Base-by-base conservation (phyloP, 2,329 filamentous ascomycete genomes). In the Penicillium sp. region DNA sequence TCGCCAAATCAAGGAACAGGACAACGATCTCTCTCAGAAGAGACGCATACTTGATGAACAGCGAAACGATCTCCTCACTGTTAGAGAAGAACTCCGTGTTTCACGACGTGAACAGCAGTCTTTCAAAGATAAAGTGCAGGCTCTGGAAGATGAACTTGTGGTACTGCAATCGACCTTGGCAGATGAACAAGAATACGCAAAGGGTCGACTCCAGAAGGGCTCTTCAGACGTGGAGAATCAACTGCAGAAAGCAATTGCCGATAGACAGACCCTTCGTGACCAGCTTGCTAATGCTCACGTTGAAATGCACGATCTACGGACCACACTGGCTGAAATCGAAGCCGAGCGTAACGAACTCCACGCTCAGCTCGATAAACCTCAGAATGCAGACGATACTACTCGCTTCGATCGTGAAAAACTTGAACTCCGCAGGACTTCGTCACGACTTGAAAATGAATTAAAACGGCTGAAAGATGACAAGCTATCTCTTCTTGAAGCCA, bases 81-180 rank as follows among this genome's bases (percentile, higher is more conserved):
- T 86, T 7, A 84, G 83, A 47, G 88, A 91, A 57, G 85, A 91
- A 49, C 78, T 91, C 7, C 83, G 88, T n/a, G 78, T 87, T 43
- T 82, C 83, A 21, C 83, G 86, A 57, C 79, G 86, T 18, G 84
- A 87, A 58, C 80, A 84, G 64, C 81, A 84, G 58, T 68, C 78
- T 1, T 78, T 89, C 53, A 77, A 78, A 42, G 86, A 89, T 58
- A 90, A 85, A 67, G 77, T 86, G 2, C 83, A 88, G 51, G 80
- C 80, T 7, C 69, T 92, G 17, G 87, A 92, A 65, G 88, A 91
- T 58, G 89, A 91, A 66, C 79, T 91, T n/a, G 85, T 90, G 46
- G 83, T 90, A 23, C 73, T 92, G 12, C 87, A 91, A 67, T 78
- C 80, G 18, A 82, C 80, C 30, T 70, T 87, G 36, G 85, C 89